Percentiles rank a stretch among this genome's conserved stretches.
These are phyloP conservation scores for Talaromyces sp. DNA, from an alignment of 2,329 filamentous ascomycete genomes.

Conservation along the genomic window DNA sequence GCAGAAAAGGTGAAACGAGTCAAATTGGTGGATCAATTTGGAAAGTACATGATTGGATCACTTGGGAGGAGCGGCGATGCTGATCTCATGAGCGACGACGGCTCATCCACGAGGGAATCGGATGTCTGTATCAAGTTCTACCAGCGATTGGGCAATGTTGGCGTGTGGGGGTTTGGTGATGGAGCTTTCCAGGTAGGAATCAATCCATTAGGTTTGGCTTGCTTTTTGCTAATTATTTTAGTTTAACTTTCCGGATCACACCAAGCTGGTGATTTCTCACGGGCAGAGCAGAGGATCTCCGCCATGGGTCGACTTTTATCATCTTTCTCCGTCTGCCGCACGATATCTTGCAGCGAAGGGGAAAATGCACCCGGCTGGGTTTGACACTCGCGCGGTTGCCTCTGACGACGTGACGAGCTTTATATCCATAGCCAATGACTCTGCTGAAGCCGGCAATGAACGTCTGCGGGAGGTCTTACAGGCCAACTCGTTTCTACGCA, in stretches of 20 bases:
- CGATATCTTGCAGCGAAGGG: slow-evolving; percentile 38
- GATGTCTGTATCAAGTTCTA: slow-evolving; percentile 47
- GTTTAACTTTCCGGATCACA: slow-evolving; percentile 52
- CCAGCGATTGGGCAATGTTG: slow-evolving; percentile 49
- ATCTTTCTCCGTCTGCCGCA: slow-evolving; percentile 44
- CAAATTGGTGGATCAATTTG: slow-evolving; percentile 47
- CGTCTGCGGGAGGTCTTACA: slow-evolving; percentile 39
- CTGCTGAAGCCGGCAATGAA: slow-evolving; percentile 30
- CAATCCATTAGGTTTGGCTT: background rate
- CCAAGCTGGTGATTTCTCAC: slow-evolving; percentile 45
- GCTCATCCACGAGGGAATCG: slow-evolving; percentile 20
- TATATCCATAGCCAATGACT: slow-evolving; percentile 35
- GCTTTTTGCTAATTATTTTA: slow-evolving; percentile 14
- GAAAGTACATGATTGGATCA: slow-evolving; percentile 49
- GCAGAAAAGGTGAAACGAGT: slow-evolving; percentile 46
- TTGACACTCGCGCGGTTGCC: slow-evolving; percentile 38
- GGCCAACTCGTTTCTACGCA: slow-evolving; percentile 41
- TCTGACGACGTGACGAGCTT: slow-evolving; percentile 39
- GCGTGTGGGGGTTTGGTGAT: slow-evolving; percentile 49
- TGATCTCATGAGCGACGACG: slow-evolving; percentile 21
- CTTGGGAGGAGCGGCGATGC: slow-evolving; percentile 39
- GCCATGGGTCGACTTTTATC: slow-evolving; percentile 46
- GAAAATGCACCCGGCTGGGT: slow-evolving; percentile 40
- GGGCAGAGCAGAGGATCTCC: slow-evolving; percentile 34
- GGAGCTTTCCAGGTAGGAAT: slow-evolving; percentile 41